Conservation (phyloP, 495 filamentous ascomycete genomes). For the Usnea hakonensis region DNA sequence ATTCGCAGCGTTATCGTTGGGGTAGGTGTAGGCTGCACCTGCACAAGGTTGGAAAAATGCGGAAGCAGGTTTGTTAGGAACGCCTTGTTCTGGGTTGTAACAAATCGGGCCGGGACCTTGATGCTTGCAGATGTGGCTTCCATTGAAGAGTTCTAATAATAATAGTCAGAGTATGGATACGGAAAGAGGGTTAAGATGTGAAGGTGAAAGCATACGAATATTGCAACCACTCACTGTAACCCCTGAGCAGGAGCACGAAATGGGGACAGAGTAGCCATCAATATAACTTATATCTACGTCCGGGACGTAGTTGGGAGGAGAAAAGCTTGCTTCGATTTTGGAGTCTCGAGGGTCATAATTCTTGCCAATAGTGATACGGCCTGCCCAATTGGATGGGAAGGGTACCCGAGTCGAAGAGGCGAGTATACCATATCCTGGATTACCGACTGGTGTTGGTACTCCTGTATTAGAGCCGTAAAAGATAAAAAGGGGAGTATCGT, state of each 20-base stretch:
- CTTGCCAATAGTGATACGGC: no score
- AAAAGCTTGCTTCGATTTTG: conserved; percentile 17
- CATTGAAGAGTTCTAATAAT: no score
- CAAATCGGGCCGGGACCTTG: conserved; percentile 16
- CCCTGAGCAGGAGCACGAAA: conserved; percentile 19
- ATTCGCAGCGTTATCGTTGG: conserved; percentile 19
- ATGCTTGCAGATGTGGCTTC: no score
- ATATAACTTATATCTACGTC: conserved; percentile 17
- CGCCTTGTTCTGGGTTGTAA: conserved; percentile 16
- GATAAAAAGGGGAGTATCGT: conserved; percentile 2
- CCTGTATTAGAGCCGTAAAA: conserved; percentile 11
- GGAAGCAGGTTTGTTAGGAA: conserved; percentile 13
- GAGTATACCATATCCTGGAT: conserved; percentile 2
- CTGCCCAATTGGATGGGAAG: conserved; percentile 13
- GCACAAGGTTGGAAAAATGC: conserved; percentile 22
- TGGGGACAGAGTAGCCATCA: conserved; percentile 24
- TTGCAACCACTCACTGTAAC: conserved; percentile 21
- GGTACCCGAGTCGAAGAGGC: conserved; percentile 1
- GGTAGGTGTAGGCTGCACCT: conserved; percentile 22
- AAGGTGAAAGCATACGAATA: conserved; percentile 21
- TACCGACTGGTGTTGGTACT: conserved; percentile 5
- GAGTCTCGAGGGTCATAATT: conserved; percentile 2
- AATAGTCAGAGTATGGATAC: no score
- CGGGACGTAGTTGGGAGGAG: conserved; percentile 1
- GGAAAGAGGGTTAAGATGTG: no score